Percentiles rank a stretch among this genome's conserved stretches.
phyloP scores from a whole-genome alignment of 208 protist species.

The Acanthamoeba quina region DNA sequence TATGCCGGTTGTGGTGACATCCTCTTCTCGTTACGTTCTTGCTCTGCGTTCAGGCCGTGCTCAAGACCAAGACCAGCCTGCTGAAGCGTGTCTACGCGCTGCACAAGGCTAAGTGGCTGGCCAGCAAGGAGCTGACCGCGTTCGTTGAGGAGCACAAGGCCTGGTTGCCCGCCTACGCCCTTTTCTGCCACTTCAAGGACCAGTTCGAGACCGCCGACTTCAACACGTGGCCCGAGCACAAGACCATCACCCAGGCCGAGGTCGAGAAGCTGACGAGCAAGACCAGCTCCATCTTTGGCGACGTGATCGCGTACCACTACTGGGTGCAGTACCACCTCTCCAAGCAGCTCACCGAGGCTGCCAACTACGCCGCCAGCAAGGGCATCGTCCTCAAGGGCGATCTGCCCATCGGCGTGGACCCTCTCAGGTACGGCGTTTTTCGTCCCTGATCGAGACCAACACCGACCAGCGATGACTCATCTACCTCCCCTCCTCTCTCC shows the following conservation, averaged over 20 bases:
- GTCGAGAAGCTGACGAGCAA: slow-evolving; percentile 75
- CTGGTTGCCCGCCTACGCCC: slow-evolving; percentile 88
- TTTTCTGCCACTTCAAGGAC: slow-evolving; percentile 85
- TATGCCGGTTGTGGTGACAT: background rate
- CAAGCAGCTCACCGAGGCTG: slow-evolving; percentile 82
- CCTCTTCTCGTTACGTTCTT: background rate
- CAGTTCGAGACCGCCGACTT: slow-evolving; percentile 81
- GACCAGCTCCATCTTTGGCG: slow-evolving; percentile 65
- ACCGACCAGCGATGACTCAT: too few species aligned
- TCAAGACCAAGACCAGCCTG: slow-evolving; percentile 46
- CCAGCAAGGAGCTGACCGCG: slow-evolving; percentile 61
- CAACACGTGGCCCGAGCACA: slow-evolving; percentile 83
- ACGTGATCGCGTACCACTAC: slow-evolving; percentile 82
- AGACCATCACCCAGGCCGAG: slow-evolving; percentile 63
- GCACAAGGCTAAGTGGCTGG: slow-evolving; percentile 60
- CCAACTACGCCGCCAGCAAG: slow-evolving; percentile 77
- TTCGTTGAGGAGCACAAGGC: slow-evolving; percentile 80
- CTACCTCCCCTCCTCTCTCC: background rate
- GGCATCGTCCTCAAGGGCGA: slow-evolving; percentile 91
- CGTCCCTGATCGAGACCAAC: background rate
- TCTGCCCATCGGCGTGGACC: slow-evolving; percentile 90
- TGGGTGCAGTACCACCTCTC: slow-evolving; percentile 88
- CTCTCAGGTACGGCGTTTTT: slow-evolving; percentile 13
- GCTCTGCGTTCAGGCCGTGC: background rate
- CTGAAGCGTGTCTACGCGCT: slow-evolving; percentile 47